Evolutionary conservation across 495 filamentous ascomycete genomes (phyloP).

Genomic region (Neurospora sp.): DNA sequence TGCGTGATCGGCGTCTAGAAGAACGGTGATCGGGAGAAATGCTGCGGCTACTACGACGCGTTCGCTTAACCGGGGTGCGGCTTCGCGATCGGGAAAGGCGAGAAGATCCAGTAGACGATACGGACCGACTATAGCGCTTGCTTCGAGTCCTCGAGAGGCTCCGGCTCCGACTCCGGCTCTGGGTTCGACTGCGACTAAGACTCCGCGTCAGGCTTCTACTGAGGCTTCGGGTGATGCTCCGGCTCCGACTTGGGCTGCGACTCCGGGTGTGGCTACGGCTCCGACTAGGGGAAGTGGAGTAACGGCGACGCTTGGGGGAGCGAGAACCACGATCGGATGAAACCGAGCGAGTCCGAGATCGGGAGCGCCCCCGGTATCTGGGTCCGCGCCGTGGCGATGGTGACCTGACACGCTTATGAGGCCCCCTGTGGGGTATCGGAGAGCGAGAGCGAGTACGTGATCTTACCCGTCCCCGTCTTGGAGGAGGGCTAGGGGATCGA

Average conservation of each 20-base stretch:
- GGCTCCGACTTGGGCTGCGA: constrained; percentile 23
- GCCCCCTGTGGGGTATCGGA: constrained; percentile 26
- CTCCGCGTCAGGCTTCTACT: constrained; percentile 6
- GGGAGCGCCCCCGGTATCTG: constrained; percentile 13
- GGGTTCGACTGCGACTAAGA: constrained; percentile 4
- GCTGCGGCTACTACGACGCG: constrained; percentile 33
- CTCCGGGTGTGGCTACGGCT: constrained; percentile 32
- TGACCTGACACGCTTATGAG: constrained; percentile 35
- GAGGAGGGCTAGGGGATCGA: constrained; percentile 30
- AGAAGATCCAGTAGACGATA: constrained; percentile 25
- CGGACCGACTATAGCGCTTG: constrained; percentile 32
- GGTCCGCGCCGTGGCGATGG: constrained; percentile 22
- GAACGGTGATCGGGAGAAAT: constrained; percentile 20
- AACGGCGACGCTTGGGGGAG: constrained; percentile 22
- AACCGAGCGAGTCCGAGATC: constrained; percentile 9
- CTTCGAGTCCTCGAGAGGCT: constrained; percentile 9
- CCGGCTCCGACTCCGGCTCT: constrained; percentile 7
- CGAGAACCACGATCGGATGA: constrained; percentile 23
- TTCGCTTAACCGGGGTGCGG: constrained; percentile 30
- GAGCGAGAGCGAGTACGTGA: constrained; percentile 30
- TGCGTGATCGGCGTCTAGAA: constrained; percentile 24
- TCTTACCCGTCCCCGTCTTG: constrained; percentile 18
- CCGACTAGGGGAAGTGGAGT: constrained; percentile 25
- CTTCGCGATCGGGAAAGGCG: constrained; percentile 29
- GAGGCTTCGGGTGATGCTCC: constrained; percentile 13